A percentile compares a stretch with the other conserved stretches of the same genome.
Evolutionary conservation across 2,329 filamentous ascomycete genomes (phyloP).

Genomic region (Apiospora arundinis): DNA sequence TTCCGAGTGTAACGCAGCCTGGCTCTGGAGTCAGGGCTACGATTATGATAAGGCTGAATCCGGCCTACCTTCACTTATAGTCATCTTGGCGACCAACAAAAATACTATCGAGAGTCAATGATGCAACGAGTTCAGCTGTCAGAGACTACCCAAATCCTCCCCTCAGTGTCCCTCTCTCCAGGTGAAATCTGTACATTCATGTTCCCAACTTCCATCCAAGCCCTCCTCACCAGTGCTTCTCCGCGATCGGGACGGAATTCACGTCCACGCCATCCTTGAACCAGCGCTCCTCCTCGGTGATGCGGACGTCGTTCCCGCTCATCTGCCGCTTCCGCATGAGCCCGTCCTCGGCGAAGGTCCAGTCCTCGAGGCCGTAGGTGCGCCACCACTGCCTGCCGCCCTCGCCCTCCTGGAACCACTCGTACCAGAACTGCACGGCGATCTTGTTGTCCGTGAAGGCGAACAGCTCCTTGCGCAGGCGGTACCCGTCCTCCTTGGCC

Average conservation of each 20-base stretch:
- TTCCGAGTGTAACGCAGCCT: neutral
- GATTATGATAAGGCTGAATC: neutral
- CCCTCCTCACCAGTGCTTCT: conserved; percentile 70
- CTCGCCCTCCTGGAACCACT: conserved; percentile 72
- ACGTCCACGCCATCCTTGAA: conserved; percentile 74
- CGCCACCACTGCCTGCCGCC: conserved; percentile 72
- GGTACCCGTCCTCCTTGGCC: conserved; percentile 73
- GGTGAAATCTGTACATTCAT: too few species aligned
- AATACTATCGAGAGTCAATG: neutral
- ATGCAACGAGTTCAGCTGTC: neutral
- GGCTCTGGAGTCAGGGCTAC: too few species aligned
- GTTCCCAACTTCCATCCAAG: too few species aligned
- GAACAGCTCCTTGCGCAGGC: conserved; percentile 83
- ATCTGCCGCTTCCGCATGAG: conserved; percentile 77
- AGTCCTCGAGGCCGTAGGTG: conserved; percentile 85
- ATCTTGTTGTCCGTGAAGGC: conserved; percentile 73
- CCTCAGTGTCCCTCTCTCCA: neutral
- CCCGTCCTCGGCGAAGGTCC: conserved; percentile 75
- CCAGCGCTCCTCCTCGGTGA: conserved; percentile 69
- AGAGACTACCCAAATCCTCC: neutral
- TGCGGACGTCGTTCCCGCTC: conserved; percentile 75
- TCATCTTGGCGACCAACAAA: neutral
- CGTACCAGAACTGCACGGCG: conserved; percentile 91
- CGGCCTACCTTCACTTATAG: neutral
- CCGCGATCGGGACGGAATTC: conserved; percentile 68